phyloP scores from a whole-genome alignment of 805 yeast species.

The Starmerella etchellsii region DNA sequence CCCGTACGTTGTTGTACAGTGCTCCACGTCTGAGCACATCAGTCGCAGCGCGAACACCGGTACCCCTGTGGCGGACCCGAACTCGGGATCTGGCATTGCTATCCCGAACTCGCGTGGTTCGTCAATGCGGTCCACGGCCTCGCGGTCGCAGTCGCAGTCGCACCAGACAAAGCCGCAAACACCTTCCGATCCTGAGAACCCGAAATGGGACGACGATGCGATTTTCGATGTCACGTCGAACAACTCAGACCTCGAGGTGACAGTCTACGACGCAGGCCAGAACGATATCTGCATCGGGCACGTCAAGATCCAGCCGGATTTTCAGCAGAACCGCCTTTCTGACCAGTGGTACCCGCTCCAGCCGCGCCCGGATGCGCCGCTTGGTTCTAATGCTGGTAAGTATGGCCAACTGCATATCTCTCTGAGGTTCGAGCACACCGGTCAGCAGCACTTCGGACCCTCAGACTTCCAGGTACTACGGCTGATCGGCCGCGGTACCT shows the following conservation, averaged over 20 bases:
- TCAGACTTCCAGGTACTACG: constrained; percentile 87
- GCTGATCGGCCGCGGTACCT: constrained; percentile 88
- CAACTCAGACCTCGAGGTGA: constrained; percentile 71
- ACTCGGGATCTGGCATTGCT: constrained; percentile 25
- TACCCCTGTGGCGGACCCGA: background rate
- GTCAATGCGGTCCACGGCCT: constrained; percentile 8
- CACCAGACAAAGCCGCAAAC: background rate
- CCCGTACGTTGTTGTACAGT: constrained; percentile 70
- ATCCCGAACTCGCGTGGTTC: constrained; percentile 24
- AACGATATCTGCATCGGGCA: constrained; percentile 80
- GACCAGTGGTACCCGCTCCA: constrained; percentile 66
- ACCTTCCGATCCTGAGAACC: constrained; percentile 35
- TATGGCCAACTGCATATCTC: constrained; percentile 44
- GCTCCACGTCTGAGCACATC: constrained; percentile 82
- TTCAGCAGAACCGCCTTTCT: constrained; percentile 23
- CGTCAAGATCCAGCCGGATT: constrained; percentile 36
- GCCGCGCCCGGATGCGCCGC: constrained; percentile 59
- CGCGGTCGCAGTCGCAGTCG: constrained; percentile 7
- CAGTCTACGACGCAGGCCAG: constrained; percentile 75
- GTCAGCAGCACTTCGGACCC: constrained; percentile 69
- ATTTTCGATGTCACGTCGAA: constrained; percentile 76
- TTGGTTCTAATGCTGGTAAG: constrained; percentile 23
- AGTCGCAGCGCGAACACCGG: constrained; percentile 32
- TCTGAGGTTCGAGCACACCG: constrained; percentile 56
- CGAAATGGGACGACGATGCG: constrained; percentile 87